Evolutionary conservation across 192 early-diverging fungal species (phyloP).

Genomic region (Coemansia sp.): DNA sequence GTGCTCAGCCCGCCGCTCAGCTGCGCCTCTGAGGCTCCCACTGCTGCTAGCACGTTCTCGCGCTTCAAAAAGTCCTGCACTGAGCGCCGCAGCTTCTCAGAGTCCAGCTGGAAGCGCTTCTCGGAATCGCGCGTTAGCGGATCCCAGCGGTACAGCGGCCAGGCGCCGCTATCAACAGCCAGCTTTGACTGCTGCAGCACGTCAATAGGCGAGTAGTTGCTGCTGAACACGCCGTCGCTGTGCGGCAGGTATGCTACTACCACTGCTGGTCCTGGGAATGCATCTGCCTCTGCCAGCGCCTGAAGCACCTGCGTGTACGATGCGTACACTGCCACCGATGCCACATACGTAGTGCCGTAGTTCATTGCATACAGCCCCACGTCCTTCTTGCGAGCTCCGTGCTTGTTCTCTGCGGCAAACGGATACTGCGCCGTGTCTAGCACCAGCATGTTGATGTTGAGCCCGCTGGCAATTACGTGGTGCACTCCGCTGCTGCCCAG

Average conservation of each 20-base stretch:
- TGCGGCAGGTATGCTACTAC: slow-evolving; percentile 85
- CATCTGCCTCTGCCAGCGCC: slow-evolving; percentile 87
- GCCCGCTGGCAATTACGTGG: slow-evolving; percentile 78
- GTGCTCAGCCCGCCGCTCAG: slow-evolving; percentile 53
- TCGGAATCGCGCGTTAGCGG: slow-evolving; percentile 61
- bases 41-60: slow-evolving; percentile 78
- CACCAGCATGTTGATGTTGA: slow-evolving; percentile 88
- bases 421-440: slow-evolving; percentile 85
- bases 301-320: slow-evolving; percentile 87
- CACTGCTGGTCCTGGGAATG: slow-evolving; percentile 82
- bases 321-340: slow-evolving; percentile 82
- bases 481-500: slow-evolving; percentile 86
- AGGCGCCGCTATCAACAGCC: slow-evolving; percentile 84
- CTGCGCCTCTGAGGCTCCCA: slow-evolving; percentile 67
- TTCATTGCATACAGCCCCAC: slow-evolving; percentile 95
- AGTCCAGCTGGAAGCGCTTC: slow-evolving; percentile 62
- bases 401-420: slow-evolving; percentile 50
- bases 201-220: slow-evolving; percentile 61
- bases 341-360: slow-evolving; percentile 87
- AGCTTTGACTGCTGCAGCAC: slow-evolving; percentile 86
- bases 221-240: slow-evolving; percentile 47
- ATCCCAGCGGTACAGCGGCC: slow-evolving; percentile 96
- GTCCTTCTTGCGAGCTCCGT: slow-evolving; percentile 82
- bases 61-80: slow-evolving; percentile 78
- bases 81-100: slow-evolving; percentile 65